phyloP scores from a whole-genome alignment of 305 asterid species.

The Coffea humblotiana region DNA sequence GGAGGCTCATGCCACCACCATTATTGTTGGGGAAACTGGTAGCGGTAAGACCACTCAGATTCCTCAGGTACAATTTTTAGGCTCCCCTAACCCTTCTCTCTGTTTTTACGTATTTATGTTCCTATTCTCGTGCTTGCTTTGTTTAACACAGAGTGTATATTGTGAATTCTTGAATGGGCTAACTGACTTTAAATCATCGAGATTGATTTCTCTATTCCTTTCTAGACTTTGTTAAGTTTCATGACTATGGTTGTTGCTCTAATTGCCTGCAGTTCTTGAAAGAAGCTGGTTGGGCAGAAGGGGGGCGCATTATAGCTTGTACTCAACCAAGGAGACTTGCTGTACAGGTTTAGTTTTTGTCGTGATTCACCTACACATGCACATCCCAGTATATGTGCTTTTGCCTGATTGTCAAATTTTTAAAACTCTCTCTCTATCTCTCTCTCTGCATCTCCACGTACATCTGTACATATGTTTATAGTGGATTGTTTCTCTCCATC shows the following conservation, averaged over 20 bases:
- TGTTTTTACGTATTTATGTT: background rate
- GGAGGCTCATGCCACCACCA: conserved; percentile 85
- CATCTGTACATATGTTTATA: no score
- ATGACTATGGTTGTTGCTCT: conserved; percentile 1
- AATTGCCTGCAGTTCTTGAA: conserved; percentile 56
- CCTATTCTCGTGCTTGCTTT: background rate
- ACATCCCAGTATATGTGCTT: background rate
- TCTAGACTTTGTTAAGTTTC: background rate
- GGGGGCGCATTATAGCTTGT: conserved; percentile 87
- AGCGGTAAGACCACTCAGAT: conserved; percentile 97
- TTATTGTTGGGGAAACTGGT: conserved; percentile 94
- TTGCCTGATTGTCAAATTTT: background rate
- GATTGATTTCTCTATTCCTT: background rate
- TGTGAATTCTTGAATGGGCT: no score
- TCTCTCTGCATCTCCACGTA: background rate
- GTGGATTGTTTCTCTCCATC: background rate
- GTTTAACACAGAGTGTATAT: background rate
- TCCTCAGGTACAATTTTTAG: conserved; percentile 58
- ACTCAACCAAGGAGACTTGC: conserved; percentile 98
- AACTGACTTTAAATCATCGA: no score
- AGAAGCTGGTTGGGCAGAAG: conserved; percentile 97
- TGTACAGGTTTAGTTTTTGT: conserved; percentile 59
- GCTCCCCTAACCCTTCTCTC: background rate
- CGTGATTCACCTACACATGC: background rate
- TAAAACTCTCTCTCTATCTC: background rate